phyloP scores from a whole-genome alignment of 2,329 filamentous ascomycete species.

The Cephalotrichum gorgonifer region DNA sequence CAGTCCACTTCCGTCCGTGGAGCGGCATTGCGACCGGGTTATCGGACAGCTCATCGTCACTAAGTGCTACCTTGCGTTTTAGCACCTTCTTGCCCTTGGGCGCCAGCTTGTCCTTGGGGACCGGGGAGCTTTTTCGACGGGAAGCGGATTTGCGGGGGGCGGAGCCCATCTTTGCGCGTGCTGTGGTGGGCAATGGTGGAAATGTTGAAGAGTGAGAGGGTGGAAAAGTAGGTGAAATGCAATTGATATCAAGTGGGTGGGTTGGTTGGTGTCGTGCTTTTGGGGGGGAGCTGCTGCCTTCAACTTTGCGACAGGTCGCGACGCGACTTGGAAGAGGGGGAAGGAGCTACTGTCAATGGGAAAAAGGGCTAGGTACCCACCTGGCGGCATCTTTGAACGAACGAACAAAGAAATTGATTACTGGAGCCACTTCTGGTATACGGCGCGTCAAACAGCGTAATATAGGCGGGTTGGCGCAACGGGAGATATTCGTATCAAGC shows the following conservation, averaged over 20 bases:
- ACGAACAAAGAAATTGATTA: not conserved
- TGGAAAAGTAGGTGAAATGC: not conserved
- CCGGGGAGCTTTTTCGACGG: too few relatives aligned
- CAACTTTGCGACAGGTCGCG: not conserved
- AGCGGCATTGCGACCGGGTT: slow-evolving; percentile 12
- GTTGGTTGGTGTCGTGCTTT: not conserved
- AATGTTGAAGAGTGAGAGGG: too few relatives aligned
- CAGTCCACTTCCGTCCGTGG: slow-evolving; percentile 14
- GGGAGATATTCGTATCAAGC: not conserved
- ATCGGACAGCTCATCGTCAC: slow-evolving; percentile 24
- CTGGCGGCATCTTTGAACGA: slow-evolving; percentile 15
- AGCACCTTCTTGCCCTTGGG: slow-evolving; percentile 3
- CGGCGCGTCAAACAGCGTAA: not conserved
- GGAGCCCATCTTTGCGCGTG: not conserved
- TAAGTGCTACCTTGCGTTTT: slow-evolving; percentile 21
- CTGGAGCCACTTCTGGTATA: not conserved
- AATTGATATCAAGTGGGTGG: not conserved
- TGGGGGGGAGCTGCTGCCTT: not conserved
- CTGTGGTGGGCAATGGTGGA: not conserved
- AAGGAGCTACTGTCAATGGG: too few relatives aligned
- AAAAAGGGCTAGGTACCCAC: slow-evolving; percentile 9
- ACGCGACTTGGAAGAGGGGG: too few relatives aligned
- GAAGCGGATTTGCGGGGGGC: not conserved
- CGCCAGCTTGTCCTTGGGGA: slow-evolving; percentile 7
- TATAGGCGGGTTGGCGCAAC: too few relatives aligned